Evolutionary conservation across 1,284 basidiomycete genomes (phyloP), one percentile per base, ranked within the genome.

Genomic region (Trametes sp.): DNA sequence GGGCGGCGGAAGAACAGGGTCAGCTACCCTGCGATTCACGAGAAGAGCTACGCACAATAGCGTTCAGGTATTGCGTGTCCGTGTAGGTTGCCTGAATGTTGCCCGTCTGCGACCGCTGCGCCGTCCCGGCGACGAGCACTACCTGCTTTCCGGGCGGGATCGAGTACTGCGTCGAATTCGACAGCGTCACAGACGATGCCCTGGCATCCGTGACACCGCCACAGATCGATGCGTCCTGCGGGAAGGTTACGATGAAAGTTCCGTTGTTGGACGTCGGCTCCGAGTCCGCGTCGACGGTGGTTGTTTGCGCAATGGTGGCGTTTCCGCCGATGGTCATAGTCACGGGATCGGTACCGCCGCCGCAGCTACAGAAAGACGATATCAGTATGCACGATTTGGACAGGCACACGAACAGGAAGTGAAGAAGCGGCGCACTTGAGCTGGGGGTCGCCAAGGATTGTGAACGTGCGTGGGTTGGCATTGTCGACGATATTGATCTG

Each of bases 371-470:
- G 23, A 54, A n/a, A 19, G 16, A 4, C 10, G 11, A 5, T 9
- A 19, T 41, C 21, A 5, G 9, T 23, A 38, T 38, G 4, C 13
- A 23, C 21, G 14, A 23, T 16, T 16, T n/a, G 14, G 29, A 24
- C 5, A 16, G 1, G 38, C 19, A 11, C 21, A 33, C 23, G n/a
- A 11, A 19, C 7, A n/a, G 48, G 13, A 52, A n/a, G n/a, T n/a
- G n/a, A n/a, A n/a, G n/a, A n/a, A n/a, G n/a, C n/a, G 38, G 10
- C 57, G 29, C 28, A 59, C 57, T 63, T 63, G 28, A 63, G 53
- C 53, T 63, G 61, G 10, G 61, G 61, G 46, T 63, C 57, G 48
- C 61, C 61, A 53, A 63, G 61, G 38, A 48, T 38, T 10, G 8
- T 50, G 51, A 45, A 59, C 7, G 58, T 23, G 29, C 57, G 60